Percentiles rank a stretch among this genome's conserved stretches.
Evolutionary conservation across 1,139 yeast species (phyloP).

Genomic region (Protomyces inundatus): DNA sequence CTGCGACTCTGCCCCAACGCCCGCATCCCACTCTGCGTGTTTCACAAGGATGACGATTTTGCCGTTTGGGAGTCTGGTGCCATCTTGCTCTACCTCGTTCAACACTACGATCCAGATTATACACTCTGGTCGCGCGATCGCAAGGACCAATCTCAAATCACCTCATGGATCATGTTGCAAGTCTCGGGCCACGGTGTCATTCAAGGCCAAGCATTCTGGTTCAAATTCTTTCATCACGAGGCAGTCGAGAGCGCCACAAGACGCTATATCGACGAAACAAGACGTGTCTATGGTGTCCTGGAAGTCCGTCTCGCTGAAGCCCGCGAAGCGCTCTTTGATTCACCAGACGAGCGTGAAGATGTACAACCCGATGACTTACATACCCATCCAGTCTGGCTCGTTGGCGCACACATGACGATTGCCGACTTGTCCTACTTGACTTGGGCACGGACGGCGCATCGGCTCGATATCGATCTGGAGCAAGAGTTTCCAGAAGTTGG

Average conservation of each 20-base stretch:
- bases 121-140: slow-evolving; percentile 37
- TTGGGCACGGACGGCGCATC: slow-evolving; percentile 32
- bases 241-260: slow-evolving; percentile 27
- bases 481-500: slow-evolving; percentile 45
- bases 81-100: slow-evolving; percentile 52
- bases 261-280: slow-evolving; percentile 32
- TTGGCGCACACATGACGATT: slow-evolving; percentile 31
- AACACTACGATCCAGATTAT: slow-evolving; percentile 49
- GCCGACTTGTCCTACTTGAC: slow-evolving; percentile 33
- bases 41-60: slow-evolving; percentile 42
- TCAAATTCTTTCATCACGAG: slow-evolving; percentile 30
- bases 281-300: slow-evolving; percentile 30
- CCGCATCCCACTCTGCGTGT: slow-evolving; percentile 54
- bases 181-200: slow-evolving; percentile 14
- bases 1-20: slow-evolving; percentile 57
- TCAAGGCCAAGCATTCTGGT: slow-evolving; percentile 33
- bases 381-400: slow-evolving; percentile 37
- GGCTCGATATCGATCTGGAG: slow-evolving; percentile 41
- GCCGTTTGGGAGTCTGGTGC: slow-evolving; percentile 56
- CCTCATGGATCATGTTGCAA: slow-evolving; percentile 30
- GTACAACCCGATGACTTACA: slow-evolving; percentile 6
- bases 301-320: slow-evolving; percentile 28
- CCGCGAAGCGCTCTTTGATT: slow-evolving; percentile 12
- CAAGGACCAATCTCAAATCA: slow-evolving; percentile 31
- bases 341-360: slow-evolving; percentile 1